Percentiles rank a stretch among this genome's conserved stretches.
phyloP scores from a whole-genome alignment of 306 rosid species.

The Cicer cuneatum region DNA sequence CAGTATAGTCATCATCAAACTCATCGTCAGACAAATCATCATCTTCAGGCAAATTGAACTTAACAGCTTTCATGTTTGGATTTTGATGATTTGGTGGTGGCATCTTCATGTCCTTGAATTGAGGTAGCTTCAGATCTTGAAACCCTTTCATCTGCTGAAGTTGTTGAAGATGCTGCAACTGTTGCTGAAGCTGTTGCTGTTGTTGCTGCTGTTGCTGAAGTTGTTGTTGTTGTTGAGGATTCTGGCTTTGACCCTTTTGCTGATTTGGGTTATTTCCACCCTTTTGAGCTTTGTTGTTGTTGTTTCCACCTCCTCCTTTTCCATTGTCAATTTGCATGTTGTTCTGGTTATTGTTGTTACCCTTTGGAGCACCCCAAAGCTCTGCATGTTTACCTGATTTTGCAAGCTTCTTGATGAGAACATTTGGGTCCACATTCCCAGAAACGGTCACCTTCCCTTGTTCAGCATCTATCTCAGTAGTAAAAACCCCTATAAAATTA shows the following conservation, averaged over 20 bases:
- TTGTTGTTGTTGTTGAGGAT: slow-evolving; percentile 48
- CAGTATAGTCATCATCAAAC: slow-evolving; percentile 35
- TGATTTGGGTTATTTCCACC: slow-evolving; percentile 61
- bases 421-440: slow-evolving; percentile 80
- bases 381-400: slow-evolving; percentile 93
- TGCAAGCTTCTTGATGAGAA: slow-evolving; percentile 79
- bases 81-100: slow-evolving; percentile 18
- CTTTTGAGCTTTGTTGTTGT: slow-evolving; percentile 43
- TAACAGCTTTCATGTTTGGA: slow-evolving; percentile 62
- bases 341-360: slow-evolving; percentile 50
- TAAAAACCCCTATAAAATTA: slow-evolving; percentile 67
- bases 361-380: slow-evolving; percentile 59
- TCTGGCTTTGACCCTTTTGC: slow-evolving; percentile 32
- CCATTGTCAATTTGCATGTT: slow-evolving; percentile 62
- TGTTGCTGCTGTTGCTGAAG: slow-evolving; percentile 33
- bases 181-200: slow-evolving; percentile 49
- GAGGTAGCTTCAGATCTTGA: slow-evolving; percentile 76
- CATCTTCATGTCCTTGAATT: slow-evolving; percentile 62
- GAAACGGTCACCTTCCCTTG: slow-evolving; percentile 87
- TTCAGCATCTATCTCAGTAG: slow-evolving; percentile 81
- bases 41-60: slow-evolving; percentile 56
- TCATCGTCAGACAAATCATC: slow-evolving; percentile 66
- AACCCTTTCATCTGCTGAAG: slow-evolving; percentile 76
- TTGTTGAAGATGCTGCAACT: slow-evolving; percentile 56
- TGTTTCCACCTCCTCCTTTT: slow-evolving; percentile 55